Base-by-base conservation (phyloP, 129 eudicot genomes). In the Centella asiatica region DNA sequence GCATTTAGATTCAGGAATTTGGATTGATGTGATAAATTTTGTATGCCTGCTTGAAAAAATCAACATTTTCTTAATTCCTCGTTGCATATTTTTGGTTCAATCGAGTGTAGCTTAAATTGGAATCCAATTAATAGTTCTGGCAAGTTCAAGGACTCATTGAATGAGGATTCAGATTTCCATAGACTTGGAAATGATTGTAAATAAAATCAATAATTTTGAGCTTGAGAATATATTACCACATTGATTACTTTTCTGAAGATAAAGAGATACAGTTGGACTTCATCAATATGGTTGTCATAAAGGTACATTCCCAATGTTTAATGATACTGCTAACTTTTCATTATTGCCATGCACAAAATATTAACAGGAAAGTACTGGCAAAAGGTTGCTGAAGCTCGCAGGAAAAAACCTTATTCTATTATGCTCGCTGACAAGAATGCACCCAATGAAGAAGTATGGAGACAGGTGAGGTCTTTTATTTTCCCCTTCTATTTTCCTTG, bases 341-440 rank as follows among this genome's bases (percentile, higher is more conserved):
- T 47, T 48, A 13, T 48, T 20, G 13, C 33, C 36, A 10, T 34
- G 2, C 9, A 18, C 2, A 32, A 60, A 56, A 57, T 63, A 32
- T 55, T 24, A 27, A 65, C 69, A 92, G 98, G 88, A 57, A 81
- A 60, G 70, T 92, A 92, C 57, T 92, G 98, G 98, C 85, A 65
- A 68, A 84, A 74, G 66, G 69, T 92, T 74, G 87, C 87, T 33
- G 95, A 87, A 19, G 87, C 77, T 55, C 78, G 86, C 60, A 69
- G 79, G 50, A 92, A 51, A 70, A 92, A 78, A 67, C 94, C 95
- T 37, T 79, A 77, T 62, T 87, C 94, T 25, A 84, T 92, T 44
- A 68, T 92, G 65, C 96, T 92, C 69, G 98, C 98, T 52, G 98
- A 92, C 88, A 92, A 92, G 79, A 92, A 92, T 80, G 98, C 98